phyloP scores from a whole-genome alignment of 495 filamentous ascomycete genomes.

The Rusavskia elegans region DNA sequence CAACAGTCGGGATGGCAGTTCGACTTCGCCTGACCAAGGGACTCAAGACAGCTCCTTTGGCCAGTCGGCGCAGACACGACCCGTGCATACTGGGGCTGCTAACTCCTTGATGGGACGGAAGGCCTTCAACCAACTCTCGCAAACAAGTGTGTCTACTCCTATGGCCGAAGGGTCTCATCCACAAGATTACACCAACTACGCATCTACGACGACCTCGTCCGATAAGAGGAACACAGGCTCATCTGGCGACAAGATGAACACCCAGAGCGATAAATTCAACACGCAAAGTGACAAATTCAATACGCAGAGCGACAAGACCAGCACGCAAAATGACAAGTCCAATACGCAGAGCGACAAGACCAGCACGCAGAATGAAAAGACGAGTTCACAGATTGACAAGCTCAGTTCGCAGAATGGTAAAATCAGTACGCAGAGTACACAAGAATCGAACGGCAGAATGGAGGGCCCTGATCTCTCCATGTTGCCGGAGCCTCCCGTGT shows the following conservation, averaged over 20 bases:
- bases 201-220: slow-evolving; percentile 76
- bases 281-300: slow-evolving; percentile 2
- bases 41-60: slow-evolving; percentile 35
- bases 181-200: slow-evolving; percentile 63
- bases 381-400: slow-evolving; percentile 23
- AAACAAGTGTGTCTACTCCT: slow-evolving; percentile 56
- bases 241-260: slow-evolving; percentile 22
- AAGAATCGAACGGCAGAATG: slow-evolving; percentile 32
- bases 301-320: slow-evolving; percentile 5
- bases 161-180: slow-evolving; percentile 63
- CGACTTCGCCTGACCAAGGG: slow-evolving; percentile 13
- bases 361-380: slow-evolving; percentile 29
- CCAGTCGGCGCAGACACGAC: slow-evolving; percentile 34
- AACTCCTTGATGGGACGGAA: slow-evolving; percentile 7
- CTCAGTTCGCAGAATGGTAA: slow-evolving; percentile 32
- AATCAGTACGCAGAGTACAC: background rate
- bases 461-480: slow-evolving; percentile 21
- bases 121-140: slow-evolving; percentile 32
- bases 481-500: slow-evolving; percentile 12
- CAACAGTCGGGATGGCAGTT: slow-evolving; percentile 28
- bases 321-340: slow-evolving; percentile 31
- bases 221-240: slow-evolving; percentile 50
- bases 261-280: slow-evolving; percentile 28
- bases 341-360: slow-evolving; percentile 7
- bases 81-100: slow-evolving; percentile 25